Evolutionary conservation across 2,329 filamentous ascomycete genomes (phyloP), one percentile per base, ranked within the genome.

Genomic region (Fusarium compactum): DNA sequence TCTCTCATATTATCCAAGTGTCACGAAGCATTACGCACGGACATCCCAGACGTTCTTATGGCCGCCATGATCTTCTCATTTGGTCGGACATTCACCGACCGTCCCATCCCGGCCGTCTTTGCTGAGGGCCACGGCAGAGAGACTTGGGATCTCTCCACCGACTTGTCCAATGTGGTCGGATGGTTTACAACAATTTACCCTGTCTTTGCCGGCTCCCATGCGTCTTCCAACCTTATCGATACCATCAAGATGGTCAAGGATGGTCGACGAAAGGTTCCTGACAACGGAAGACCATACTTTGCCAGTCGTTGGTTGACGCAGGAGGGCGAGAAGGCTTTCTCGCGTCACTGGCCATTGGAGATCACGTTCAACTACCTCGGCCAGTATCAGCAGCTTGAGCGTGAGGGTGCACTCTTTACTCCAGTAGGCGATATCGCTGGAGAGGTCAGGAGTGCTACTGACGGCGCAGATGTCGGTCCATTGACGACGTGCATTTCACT

Each of bases 111-210:
- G 0, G 62, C 74, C 1, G 46, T 82, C 0, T 80, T 78, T 41
- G 74, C 66, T 3, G 80, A 82, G 58, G 78, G 77, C 0, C 80
- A 82, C 30, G 81, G 80, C 2, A 69, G 81, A 8, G 79, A 82
- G 40, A 46, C 74, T 0, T 79, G 76, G 74, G 71, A 75, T 43
- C 8, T 52, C 10, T 59, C 64, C 1, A 64, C 80, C 4, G 76
- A 82, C 58, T 18, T 79, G 5, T 78, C 78, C 0, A 58, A 76
- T 9, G 79, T 78, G 0, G 76, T 82, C 0, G 81, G 80, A 9
- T 82, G 80, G 80, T 82, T 82, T 63, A 81, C 80, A 0, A 78
- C 77, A 0, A 72, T 82, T 12, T 76, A 71, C 14, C 80, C 81
- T 0, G 69, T 80, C 10, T 69, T 73, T 32, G 62, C 70, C 2